phyloP scores from a whole-genome alignment of 2,329 filamentous ascomycete genomes.

The Nannizzia gypsea region DNA sequence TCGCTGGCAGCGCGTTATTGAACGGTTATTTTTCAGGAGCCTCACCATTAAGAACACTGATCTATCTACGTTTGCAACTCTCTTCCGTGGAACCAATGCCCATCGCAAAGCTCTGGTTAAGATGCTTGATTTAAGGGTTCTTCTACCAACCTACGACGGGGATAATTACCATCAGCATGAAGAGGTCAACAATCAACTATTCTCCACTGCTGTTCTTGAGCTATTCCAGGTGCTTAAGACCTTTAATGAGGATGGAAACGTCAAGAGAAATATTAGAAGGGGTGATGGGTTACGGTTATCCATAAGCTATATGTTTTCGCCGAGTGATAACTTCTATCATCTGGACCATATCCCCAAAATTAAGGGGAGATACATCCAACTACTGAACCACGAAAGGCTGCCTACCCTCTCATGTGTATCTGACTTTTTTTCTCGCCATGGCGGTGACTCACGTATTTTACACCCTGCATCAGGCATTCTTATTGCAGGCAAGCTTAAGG shows the following conservation, averaged over 20 bases:
- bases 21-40: neutral
- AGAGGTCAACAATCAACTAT: constrained; percentile 3
- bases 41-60: neutral
- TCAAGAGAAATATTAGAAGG: neutral
- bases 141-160: neutral
- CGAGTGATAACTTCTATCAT: neutral
- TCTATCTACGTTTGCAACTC: neutral
- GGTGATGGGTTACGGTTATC: neutral
- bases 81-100: neutral
- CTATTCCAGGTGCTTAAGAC: constrained; percentile 5
- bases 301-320: neutral
- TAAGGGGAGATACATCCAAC: neutral
- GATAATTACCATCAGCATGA: neutral
- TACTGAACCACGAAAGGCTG: neutral
- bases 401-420: neutral
- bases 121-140: neutral
- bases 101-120: neutral
- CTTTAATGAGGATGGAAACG: neutral
- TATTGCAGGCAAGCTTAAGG: neutral
- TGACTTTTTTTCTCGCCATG: neutral
- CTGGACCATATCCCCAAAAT: neutral
- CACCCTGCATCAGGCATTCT: neutral
- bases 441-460: neutral
- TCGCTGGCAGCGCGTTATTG: constrained; percentile 1
- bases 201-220: neutral